Percentiles rank a stretch among this genome's conserved stretches.
These are phyloP conservation scores for Pseudogymnoascus sp. DNA, from an alignment of 2,329 filamentous ascomycete genomes.

Conservation along the genomic window DNA sequence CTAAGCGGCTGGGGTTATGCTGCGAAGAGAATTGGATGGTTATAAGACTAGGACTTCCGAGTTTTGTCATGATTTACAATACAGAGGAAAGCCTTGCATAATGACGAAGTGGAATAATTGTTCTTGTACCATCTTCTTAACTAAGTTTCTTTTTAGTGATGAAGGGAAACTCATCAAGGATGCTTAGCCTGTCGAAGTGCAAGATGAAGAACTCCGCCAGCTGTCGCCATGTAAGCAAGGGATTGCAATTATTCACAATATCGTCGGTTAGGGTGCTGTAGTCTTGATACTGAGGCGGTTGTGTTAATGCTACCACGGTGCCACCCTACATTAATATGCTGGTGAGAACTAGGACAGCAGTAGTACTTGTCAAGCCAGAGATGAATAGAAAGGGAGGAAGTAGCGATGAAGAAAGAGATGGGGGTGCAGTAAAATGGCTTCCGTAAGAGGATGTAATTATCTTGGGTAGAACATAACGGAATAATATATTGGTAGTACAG, in stretches of 20 bases:
- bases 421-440: no score
- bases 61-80: not conserved
- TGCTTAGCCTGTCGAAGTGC: not conserved
- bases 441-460: no score
- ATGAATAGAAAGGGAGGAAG: no score
- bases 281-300: not conserved
- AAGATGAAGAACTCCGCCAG: not conserved
- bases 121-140: not conserved
- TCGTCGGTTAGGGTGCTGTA: not conserved
- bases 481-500: not conserved
- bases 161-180: not conserved
- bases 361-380: no score
- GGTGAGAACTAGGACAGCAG: no score
- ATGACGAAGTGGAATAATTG: not conserved
- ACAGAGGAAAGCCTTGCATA: not conserved
- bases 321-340: not conserved
- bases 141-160: not conserved
- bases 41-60: not conserved
- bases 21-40: not conserved
- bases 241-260: not conserved
- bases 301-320: not conserved
- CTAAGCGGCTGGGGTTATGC: constrained; percentile 35
- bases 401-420: no score
- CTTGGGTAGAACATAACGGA: no score
- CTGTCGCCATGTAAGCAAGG: not conserved